Evolutionary conservation across 192 early-diverging fungal species (phyloP), one percentile per base, ranked within the genome.

Genomic region (Phycomyces nitens): DNA sequence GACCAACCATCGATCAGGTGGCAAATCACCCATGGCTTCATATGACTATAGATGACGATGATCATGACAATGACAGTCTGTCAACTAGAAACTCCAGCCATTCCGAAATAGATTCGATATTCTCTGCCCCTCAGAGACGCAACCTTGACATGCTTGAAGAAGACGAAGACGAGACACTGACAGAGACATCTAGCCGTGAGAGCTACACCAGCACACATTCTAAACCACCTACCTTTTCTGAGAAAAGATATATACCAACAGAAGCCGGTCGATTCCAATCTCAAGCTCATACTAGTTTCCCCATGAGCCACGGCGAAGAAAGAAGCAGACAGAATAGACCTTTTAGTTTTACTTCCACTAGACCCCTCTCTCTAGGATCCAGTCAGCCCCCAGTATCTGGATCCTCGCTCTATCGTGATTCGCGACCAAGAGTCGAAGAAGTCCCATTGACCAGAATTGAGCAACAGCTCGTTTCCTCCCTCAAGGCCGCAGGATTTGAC

Each of bases 21-120:
- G 56, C 87, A 18, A 62, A 72, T 24, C 90, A 93, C 75, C 66
- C 81, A 1, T 93, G 89, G 89, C 80, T 82, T 42, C 49, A 47
- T 16, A 56, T 63, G 38, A 11, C 44, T n/a, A 42, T 59, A 16
- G 68, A 69, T 20, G 72, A 76, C 8, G 69, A 74, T 23, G 70
- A 72, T 43, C 58, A 67, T 12, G 68, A 63, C 38, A 56, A 57
- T 8, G 56, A 50, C 18, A 61, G 29, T n/a, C 54, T 43, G 20
- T 66, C 58, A 34, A 58, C 69, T 23, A 20, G 43, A 0, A 53
- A 65, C 16, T 41, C 68, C 10, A 64, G 57, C 51, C 56, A 60
- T n/a, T 66, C 61, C 16, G 62, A 64, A n/a, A 15, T 60, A 2
- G 58, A 61, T 38, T 71, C 58, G 4, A 26, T 64, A n/a, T 64